Evolutionary conservation across 2,329 filamentous ascomycete genomes (phyloP).

Genomic region (Colletotrichum destructivum): DNA sequence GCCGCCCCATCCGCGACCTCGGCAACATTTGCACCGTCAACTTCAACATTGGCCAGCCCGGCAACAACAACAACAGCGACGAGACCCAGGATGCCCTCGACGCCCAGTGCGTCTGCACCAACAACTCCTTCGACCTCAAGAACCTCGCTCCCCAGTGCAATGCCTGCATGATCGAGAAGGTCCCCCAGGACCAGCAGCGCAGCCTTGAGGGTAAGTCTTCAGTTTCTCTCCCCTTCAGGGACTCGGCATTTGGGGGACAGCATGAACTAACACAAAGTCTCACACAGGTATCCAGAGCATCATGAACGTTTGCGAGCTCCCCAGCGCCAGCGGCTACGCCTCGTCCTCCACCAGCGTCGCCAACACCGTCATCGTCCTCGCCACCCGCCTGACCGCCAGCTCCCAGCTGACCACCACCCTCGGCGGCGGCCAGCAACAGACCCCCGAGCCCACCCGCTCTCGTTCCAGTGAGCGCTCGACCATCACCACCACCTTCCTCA

Average conservation of each 20-base stretch:
- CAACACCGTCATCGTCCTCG: conserved; percentile 50
- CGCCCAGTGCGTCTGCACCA: conserved; percentile 42
- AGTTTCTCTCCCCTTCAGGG: not conserved
- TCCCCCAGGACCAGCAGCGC: conserved; percentile 40
- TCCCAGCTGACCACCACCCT: conserved; percentile 55
- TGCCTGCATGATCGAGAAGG: conserved; percentile 55
- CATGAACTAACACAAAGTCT: not conserved
- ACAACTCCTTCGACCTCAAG: conserved; percentile 41
- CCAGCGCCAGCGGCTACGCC: conserved; percentile 48
- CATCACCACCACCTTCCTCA: conserved; percentile 42
- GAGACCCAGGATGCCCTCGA: conserved; percentile 37
- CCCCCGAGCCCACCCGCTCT: conserved; percentile 16
- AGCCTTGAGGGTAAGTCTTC: conserved; percentile 38
- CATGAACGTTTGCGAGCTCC: conserved; percentile 53
- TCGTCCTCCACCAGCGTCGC: conserved; percentile 45
- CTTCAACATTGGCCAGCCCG: conserved; percentile 41
- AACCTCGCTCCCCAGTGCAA: conserved; percentile 48
- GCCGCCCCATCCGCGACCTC: conserved; percentile 54
- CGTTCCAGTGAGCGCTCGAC: conserved; percentile 22
- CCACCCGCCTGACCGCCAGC: conserved; percentile 50
- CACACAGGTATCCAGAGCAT: conserved; percentile 54
- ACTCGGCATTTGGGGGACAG: not conserved
- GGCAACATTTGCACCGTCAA: conserved; percentile 54
- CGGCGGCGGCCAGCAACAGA: conserved; percentile 26
- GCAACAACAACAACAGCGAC: conserved; percentile 42